Base-by-base conservation (phyloP, 345 rosid species). In the Punica granatum region DNA sequence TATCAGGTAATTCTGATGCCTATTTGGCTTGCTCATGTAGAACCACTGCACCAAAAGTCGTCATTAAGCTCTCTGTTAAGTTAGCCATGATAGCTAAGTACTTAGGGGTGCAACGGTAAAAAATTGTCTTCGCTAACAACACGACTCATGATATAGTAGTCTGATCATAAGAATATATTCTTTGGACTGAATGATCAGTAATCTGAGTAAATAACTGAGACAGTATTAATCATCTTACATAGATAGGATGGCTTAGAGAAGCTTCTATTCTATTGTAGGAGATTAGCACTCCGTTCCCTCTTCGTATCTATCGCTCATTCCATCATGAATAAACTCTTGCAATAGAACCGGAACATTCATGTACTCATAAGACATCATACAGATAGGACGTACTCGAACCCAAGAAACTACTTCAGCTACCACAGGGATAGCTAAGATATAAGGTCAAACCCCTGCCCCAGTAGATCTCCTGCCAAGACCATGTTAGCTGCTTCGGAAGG, bases 401-500 rank as follows among this genome's bases (percentile, higher is more conserved):
- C 28, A 25, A 30, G 31, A 25, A 53, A 11, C 4, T 56, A 33
- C 3, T 56, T 30, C 3, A 30, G 34, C 14, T 12, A 10, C 53
- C 5, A 6, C 53, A n/a, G 18, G 9, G 37, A 34, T 33, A 60
- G 73, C 44, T 76, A 92, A 69, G 92, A 83, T 72, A 89, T 81
- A 70, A 89, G 96, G 76, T 78, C 74, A 34, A 84, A 67, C 70
- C 98, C 98, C 65, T 92, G 92, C 51, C 75, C 72, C 66, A 88
- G 75, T 73, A 92, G 82, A 71, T 77, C 72, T 25, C 80, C 83
- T 65, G 91, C 92, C 79, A 89, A 63, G 67, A 80, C 73, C 78
- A 78, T 71, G 77, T 90, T 88, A 49, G 92, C 86, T 25, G 96
- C 88, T 87, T 93, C 90, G 7, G 98, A 78, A 65, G 97, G 94